Evolutionary conservation across 352 stramenopile species (phyloP), one percentile per base, ranked within the genome.

Genomic region (Blastocystis hominis): DNA sequence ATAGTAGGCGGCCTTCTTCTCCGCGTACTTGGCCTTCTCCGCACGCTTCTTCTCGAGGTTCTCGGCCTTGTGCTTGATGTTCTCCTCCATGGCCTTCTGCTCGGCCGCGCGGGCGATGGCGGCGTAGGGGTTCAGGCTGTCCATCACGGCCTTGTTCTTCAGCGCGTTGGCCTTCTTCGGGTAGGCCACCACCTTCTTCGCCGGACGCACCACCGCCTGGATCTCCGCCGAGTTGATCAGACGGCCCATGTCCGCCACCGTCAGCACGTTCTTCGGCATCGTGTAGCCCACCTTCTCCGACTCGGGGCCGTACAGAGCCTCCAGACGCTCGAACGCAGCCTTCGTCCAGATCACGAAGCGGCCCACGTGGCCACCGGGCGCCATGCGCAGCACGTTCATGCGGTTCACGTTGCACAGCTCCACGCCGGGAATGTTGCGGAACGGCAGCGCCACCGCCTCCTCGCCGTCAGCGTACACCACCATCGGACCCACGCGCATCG

Each of bases 171-270:
- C 97, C 94, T 98, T 98, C 88, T 95, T 93, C 89, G 95, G 92
- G 89, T 94, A 92, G 88, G 91, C 94, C 88, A 93, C 91, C 90
- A 93, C 94, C 86, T 92, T 89, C 92, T 97, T 97, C 89, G 93
- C 94, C 42, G 95, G 92, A 89, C 96, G 95, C 75, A 98, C 89
- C 68, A 98, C 94, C 88, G 93, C 97, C 92, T 99, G 96, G 90
- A 99, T 96, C 91, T 96, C 93, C 90, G 98, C 95, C 53, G 95
- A 98, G 94, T 98, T 98, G 89, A 99, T 98, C 90, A 99, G 93
- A 94, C 96, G 95, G 88, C 94, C 95, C 64, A 99, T 90, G 92
- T 99, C 97, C 88, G 96, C 95, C 91, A 98, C 98, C n/a, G n/a
- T n/a, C n/a, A n/a, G n/a, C n/a, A n/a, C n/a, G n/a, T n/a, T n/a